Percentiles rank a stretch among this genome's conserved stretches.
These are phyloP conservation scores for Umbelopsis ramanniana DNA, from an alignment of 192 early-diverging fungal species.

Conservation along the genomic window DNA sequence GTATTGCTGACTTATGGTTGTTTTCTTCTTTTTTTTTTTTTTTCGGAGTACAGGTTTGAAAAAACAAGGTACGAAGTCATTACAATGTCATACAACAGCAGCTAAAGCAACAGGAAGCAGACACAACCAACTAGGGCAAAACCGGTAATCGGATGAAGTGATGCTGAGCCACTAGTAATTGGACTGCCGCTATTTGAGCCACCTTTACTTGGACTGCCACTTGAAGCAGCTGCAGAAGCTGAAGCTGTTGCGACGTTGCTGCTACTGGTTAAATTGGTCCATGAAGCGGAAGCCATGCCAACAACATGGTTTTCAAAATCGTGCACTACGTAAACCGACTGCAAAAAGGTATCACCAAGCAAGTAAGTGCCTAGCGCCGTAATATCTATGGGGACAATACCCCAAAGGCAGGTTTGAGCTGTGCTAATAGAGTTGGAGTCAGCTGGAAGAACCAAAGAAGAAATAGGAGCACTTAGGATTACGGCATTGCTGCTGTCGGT, in stretches of 20 bases:
- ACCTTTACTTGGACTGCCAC: not conserved
- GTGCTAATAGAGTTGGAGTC: conserved; percentile 24
- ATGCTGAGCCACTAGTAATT: not conserved
- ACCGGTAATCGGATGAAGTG: not conserved
- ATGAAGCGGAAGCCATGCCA: conserved; percentile 29
- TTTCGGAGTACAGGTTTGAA: no score
- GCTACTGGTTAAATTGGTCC: not conserved
- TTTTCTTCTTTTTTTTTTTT: no score
- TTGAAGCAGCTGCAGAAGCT: not conserved
- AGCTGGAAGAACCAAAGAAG: conserved; percentile 32
- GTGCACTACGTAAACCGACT: conserved; percentile 38
- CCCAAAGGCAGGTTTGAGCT: conserved; percentile 28
- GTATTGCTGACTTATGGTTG: no score
- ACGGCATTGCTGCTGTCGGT: conserved; percentile 19
- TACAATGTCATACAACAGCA: no score
- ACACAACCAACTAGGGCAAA: not conserved
- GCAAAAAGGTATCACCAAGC: conserved; percentile 38
- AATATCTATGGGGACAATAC: conserved; percentile 27
- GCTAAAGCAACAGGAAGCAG: no score
- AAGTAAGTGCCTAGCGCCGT: conserved; percentile 30
- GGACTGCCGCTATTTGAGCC: not conserved
- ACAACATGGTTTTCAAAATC: conserved; percentile 38
- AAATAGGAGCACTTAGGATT: conserved; percentile 19
- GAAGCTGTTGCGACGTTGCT: not conserved
- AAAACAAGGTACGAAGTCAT: no score